A percentile compares a stretch with the other conserved stretches of the same genome.
Conservation (phyloP, 306 rosid genomes). For the Hippophae rhamnoides region DNA sequence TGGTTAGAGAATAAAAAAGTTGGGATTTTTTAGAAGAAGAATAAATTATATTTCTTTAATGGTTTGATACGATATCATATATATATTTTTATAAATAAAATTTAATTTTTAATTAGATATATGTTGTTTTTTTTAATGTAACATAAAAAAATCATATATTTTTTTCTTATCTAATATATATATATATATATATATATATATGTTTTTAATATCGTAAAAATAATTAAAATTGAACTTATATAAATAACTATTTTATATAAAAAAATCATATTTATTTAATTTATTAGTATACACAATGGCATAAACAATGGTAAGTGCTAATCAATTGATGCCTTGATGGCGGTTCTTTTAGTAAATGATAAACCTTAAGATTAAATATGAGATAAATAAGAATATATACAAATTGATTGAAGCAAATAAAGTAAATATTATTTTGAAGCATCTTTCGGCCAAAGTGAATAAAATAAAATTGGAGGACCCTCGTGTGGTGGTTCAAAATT, state of each 20-base stretch:
- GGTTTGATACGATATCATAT: no score
- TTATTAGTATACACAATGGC: conserved; percentile 15
- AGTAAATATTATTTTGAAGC: conserved; percentile 8
- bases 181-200: no score
- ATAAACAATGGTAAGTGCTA: conserved; percentile 19
- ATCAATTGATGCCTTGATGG: conserved; percentile 3
- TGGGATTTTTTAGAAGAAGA: conserved; percentile 17
- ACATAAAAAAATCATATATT: no score
- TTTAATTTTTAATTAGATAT: no score
- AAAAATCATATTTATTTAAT: no score
- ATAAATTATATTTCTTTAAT: not conserved
- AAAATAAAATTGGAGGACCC: conserved; percentile 35
- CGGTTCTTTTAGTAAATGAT: not conserved
- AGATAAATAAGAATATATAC: conserved; percentile 16
- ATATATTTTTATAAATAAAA: no score
- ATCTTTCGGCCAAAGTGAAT: conserved; percentile 24
- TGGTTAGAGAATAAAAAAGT: conserved; percentile 18
- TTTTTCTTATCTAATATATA: no score
- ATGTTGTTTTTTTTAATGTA: no score
- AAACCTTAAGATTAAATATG: conserved; percentile 15
- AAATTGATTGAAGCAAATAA: conserved; percentile 15
- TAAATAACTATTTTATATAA: no score
- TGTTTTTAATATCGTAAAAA: no score
- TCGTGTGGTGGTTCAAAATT: conserved; percentile 35
- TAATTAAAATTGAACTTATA: no score